Evolutionary conservation across 2,329 filamentous ascomycete species (phyloP).

Genomic region (Arthrobotrys iridis): DNA sequence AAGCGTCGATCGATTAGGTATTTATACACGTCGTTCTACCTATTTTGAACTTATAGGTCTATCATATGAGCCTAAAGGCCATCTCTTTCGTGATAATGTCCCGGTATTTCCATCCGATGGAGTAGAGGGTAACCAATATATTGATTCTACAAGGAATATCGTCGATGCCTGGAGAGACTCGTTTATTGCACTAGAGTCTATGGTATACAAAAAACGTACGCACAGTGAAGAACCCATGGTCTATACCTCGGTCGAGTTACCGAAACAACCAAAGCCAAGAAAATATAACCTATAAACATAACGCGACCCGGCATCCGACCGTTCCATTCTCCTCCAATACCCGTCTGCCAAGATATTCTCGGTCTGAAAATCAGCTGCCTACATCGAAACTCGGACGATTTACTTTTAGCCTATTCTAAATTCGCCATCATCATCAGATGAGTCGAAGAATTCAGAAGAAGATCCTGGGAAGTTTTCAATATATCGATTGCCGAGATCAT

Average conservation of each 20-base stretch:
- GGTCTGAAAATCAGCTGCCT: not conserved
- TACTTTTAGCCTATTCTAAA: slow-evolving; percentile 9
- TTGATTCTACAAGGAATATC: not conserved
- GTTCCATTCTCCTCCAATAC: not conserved
- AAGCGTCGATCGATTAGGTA: not conserved
- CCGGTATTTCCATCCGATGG: not conserved
- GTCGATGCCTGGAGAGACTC: not conserved
- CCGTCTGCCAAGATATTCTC: not conserved
- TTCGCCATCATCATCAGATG: not conserved
- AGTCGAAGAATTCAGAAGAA: not conserved
- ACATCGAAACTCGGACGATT: not conserved
- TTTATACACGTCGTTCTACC: not conserved
- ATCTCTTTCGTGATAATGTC: not conserved
- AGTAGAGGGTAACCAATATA: not conserved
- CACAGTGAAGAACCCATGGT: not conserved
- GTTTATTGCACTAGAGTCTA: not conserved
- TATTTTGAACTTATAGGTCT: not conserved
- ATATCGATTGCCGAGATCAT: slow-evolving; percentile 1
- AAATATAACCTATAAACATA: not conserved
- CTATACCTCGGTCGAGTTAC: slow-evolving; percentile 8
- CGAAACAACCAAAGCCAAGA: not conserved
- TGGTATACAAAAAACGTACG: not conserved
- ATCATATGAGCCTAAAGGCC: slow-evolving; percentile 19
- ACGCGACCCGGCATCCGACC: not conserved
- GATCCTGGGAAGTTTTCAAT: no score